Conservation (phyloP, 345 rosid species). For the Acer negundo region DNA sequence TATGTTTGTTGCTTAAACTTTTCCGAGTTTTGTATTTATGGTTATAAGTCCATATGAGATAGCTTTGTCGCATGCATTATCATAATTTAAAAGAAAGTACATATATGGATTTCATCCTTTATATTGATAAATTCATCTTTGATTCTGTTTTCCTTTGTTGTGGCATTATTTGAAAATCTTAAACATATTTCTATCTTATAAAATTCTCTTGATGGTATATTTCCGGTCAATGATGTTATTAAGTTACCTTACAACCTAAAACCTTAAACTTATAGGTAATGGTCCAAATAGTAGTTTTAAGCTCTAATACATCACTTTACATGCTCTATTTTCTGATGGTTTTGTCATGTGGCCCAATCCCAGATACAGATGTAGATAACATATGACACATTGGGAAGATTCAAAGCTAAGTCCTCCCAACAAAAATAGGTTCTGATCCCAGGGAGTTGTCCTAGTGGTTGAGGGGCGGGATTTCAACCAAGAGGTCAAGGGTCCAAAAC, state of each 20-base stretch:
- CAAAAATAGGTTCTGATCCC: background rate
- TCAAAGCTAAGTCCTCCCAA: background rate
- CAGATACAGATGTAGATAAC: no score
- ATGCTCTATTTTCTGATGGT: no score
- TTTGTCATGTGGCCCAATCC: no score
- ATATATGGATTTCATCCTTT: background rate
- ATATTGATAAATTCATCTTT: background rate
- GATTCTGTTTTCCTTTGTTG: background rate
- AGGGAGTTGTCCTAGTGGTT: background rate
- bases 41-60: background rate
- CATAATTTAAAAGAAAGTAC: background rate
- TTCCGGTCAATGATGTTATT: background rate
- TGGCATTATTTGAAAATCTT: background rate
- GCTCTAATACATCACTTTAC: background rate
- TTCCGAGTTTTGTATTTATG: conserved; percentile 13
- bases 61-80: background rate
- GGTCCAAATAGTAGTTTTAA: background rate
- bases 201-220: background rate
- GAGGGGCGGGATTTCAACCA: background rate
- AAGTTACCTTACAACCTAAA: background rate
- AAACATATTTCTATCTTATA: background rate
- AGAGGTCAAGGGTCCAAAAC: background rate
- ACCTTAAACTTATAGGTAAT: background rate
- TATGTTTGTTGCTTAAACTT: conserved; percentile 13
- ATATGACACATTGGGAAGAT: background rate